Conservation (phyloP, 768 basidiomycete genomes). For the Pisolithus sp. region DNA sequence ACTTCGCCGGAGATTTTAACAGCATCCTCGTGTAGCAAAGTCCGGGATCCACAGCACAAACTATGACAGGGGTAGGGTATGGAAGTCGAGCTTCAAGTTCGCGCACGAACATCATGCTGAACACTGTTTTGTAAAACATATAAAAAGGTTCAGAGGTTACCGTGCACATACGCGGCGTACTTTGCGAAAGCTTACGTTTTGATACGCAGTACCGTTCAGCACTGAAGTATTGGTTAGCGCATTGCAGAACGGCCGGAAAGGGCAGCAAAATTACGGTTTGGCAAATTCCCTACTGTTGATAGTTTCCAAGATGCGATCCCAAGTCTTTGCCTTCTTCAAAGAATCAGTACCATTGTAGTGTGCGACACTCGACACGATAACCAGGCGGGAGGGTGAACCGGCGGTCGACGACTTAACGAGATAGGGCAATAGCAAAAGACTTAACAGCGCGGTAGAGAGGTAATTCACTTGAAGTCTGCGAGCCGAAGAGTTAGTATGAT, state of each 20-base stretch:
- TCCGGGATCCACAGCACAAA: slow-evolving; percentile 30
- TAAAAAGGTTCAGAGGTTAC: too few species aligned
- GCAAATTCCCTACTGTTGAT: slow-evolving; percentile 18
- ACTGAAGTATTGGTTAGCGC: not conserved
- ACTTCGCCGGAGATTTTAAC: not conserved
- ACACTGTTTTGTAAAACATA: slow-evolving; percentile 18
- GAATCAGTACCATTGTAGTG: slow-evolving; percentile 15
- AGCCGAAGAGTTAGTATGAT: not conserved
- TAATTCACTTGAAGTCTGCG: slow-evolving; percentile 32
- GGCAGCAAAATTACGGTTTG: not conserved
- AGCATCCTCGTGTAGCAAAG: slow-evolving; percentile 26
- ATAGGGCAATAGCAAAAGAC: slow-evolving; percentile 30
- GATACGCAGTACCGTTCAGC: not conserved
- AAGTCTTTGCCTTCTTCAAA: slow-evolving; percentile 7
- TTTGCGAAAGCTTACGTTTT: not conserved
- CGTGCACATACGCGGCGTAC: too few species aligned
- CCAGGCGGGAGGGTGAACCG: slow-evolving; percentile 19
- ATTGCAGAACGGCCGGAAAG: too few species aligned
- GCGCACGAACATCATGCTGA: slow-evolving; percentile 31
- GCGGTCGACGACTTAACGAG: slow-evolving; percentile 25
- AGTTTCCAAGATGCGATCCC: slow-evolving; percentile 22
- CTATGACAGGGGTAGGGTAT: slow-evolving; percentile 20
- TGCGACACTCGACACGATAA: slow-evolving; percentile 26
- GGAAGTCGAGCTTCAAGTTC: slow-evolving; percentile 30
- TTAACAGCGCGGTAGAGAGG: slow-evolving; percentile 29